These are phyloP conservation scores for Cystofilobasidium bisporidii DNA, from an alignment of 768 basidiomycete genomes.

Conservation along the genomic window DNA sequence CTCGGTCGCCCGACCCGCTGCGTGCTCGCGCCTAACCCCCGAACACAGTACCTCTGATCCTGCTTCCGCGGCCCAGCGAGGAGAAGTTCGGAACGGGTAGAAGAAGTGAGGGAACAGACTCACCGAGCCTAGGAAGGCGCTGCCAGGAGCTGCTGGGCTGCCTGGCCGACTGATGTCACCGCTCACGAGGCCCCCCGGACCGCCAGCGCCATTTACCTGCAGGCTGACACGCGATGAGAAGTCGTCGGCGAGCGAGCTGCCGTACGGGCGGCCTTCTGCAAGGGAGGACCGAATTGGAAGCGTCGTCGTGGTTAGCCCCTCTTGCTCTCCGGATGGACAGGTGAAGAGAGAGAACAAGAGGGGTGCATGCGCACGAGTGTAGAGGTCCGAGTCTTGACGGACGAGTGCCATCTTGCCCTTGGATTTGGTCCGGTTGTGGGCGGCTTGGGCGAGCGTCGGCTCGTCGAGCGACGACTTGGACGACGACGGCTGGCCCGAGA, in stretches of 20 bases:
- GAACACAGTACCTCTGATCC: no score
- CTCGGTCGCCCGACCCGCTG: no score
- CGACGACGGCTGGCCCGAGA: neutral
- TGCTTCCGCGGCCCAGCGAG: no score
- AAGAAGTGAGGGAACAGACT: neutral
- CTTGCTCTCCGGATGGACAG: neutral
- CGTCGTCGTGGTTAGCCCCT: neutral
- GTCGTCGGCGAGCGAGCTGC: constrained; percentile 3
- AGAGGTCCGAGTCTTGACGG: constrained; percentile 12
- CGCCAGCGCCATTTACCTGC: constrained; percentile 1
- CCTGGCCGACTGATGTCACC: constrained; percentile 13
- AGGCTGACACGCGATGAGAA: constrained; percentile 20
- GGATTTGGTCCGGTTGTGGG: constrained; percentile 6
- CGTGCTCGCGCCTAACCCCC: no score
- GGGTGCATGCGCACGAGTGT: neutral
- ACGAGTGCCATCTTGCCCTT: constrained; percentile 5
- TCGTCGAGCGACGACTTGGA: neutral
- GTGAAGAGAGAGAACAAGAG: neutral
- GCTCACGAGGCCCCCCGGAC: constrained; percentile 5
- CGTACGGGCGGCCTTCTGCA: constrained; percentile 6
- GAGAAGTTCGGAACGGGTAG: no score
- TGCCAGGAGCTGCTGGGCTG: constrained; percentile 21
- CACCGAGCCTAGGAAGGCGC: constrained; percentile 17
- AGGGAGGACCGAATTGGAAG: neutral
- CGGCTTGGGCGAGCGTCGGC: constrained; percentile 1